Evolutionary conservation across 2,329 filamentous ascomycete species (phyloP), one percentile per base, ranked within the genome.

Genomic region (Talaromyces albobiverticillius): DNA sequence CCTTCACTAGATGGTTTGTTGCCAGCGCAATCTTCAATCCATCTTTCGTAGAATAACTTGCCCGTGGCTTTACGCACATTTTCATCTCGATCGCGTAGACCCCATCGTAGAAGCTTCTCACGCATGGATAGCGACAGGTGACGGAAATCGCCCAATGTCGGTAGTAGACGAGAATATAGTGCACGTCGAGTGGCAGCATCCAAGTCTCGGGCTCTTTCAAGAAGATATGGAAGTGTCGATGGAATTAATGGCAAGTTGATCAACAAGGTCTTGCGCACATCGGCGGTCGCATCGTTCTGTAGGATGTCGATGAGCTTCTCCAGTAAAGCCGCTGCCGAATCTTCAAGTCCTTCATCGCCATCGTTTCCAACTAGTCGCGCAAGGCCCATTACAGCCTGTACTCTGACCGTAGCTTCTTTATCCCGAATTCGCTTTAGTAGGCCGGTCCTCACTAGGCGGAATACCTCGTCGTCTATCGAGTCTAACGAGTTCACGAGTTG

Each of bases 101-200:
- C 94, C 94, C 94, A 99, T 36, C 94, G 84, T 25, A 99, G 81
- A 29, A 99, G 80, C 71, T 97, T 97, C 72, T 99, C 94, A 66
- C 94, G 82, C 86, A 97, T 95, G 1, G 89, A 90, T 22, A 99
- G 79, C 10, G 91, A 96, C 50, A 99, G 76, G 72, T 96, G 90
- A 51, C 94, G 84, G 73, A 99, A 99, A 72, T 99, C 94, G 11
- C 92, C 94, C 1, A 99, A 78, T 0, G 88, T 88, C 1, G 94
- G 94, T 4, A 99, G 77, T 6, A 99, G 79, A 32, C 89, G 85
- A 1, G 92, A 88, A 68, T 97, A 99, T 2, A 99, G 81, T 9
- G 90, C 88, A 56, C 92, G 82, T 56, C 94, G 82, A 3, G 92
- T 97, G 5, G 86, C 82, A 3, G 89, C 82, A 69, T 99, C 94